A percentile compares a stretch with the other conserved stretches of the same genome.
Evolutionary conservation across 306 rosid genomes (phyloP).

Genomic region (Prunus salicina): DNA sequence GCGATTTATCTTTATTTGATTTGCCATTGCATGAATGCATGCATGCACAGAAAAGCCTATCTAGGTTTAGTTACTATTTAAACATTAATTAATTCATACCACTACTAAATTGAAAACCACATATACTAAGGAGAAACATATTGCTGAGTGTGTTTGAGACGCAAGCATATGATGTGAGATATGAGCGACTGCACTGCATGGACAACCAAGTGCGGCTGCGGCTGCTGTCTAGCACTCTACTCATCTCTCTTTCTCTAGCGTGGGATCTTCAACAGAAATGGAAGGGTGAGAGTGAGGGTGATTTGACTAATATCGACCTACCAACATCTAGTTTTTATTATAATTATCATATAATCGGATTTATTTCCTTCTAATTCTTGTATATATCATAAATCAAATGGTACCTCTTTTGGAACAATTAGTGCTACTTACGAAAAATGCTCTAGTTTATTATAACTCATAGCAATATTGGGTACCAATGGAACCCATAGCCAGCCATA

Average conservation of each 20-base stretch:
- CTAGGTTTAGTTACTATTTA: not conserved
- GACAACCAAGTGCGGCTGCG: no score
- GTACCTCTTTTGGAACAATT: no score
- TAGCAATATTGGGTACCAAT: no score
- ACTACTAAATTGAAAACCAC: not conserved
- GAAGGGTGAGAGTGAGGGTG: not conserved
- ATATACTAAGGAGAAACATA: not conserved
- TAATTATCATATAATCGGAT: not conserved
- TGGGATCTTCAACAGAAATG: not conserved
- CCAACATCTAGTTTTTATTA: not conserved
- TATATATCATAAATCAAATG: not conserved
- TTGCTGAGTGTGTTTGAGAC: not conserved
- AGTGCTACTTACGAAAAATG: no score
- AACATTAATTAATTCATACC: not conserved
- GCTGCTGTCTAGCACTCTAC: not conserved
- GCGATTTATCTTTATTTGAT: no score
- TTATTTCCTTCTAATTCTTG: not conserved
- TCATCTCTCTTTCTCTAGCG: not conserved
- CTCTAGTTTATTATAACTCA: no score
- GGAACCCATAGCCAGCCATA: no score
- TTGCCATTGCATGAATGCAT: no score
- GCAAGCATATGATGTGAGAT: not conserved
- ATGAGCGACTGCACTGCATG: no score
- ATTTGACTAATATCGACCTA: not conserved
- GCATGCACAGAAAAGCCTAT: not conserved